phyloP scores from a whole-genome alignment of 495 filamentous ascomycete species.

The Stereocaulon alpinum region DNA sequence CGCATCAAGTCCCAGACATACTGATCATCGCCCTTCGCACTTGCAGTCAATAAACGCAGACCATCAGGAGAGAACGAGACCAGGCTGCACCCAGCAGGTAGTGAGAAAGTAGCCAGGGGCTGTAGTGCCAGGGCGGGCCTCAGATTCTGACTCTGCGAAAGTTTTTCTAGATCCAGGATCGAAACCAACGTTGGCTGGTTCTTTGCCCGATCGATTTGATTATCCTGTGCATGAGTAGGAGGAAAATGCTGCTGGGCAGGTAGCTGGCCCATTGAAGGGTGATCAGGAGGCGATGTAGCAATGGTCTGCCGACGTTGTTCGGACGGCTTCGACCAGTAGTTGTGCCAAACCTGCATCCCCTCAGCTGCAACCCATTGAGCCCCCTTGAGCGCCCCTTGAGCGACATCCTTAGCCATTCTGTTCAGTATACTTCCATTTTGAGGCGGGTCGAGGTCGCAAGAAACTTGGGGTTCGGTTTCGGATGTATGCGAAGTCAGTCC shows the following conservation, averaged over 20 bases:
- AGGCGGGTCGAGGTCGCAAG: slow-evolving; percentile 65
- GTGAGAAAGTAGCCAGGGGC: slow-evolving; percentile 69
- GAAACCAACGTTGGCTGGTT: slow-evolving; percentile 74
- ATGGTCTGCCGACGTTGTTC: slow-evolving; percentile 22
- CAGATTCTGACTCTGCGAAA: slow-evolving; percentile 35
- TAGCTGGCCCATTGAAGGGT: slow-evolving; percentile 26
- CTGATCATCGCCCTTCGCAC: slow-evolving; percentile 83
- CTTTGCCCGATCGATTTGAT: slow-evolving; percentile 27
- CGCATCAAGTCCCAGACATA: slow-evolving; percentile 91
- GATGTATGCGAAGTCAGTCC: slow-evolving; percentile 61
- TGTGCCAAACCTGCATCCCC: slow-evolving; percentile 76
- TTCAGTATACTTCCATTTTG: slow-evolving; percentile 74
- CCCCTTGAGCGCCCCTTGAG: slow-evolving; percentile 82
- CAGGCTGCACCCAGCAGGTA: slow-evolving; percentile 80
- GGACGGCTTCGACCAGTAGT: slow-evolving; percentile 68
- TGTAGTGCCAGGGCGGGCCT: slow-evolving; percentile 27
- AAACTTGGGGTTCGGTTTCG: slow-evolving; percentile 63
- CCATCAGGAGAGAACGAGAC: slow-evolving; percentile 82
- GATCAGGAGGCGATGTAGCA: slow-evolving; percentile 25
- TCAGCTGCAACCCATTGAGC: slow-evolving; percentile 82
- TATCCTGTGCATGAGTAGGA: slow-evolving; percentile 57
- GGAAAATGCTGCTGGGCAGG: slow-evolving; percentile 46
- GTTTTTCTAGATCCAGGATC: slow-evolving; percentile 65
- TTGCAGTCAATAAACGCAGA: slow-evolving; percentile 75
- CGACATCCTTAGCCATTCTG: slow-evolving; percentile 74